Percentiles rank a stretch among this genome's conserved stretches.
These are phyloP conservation scores for Rhodosporidiobolus odoratus DNA, from an alignment of 768 basidiomycete species.

Conservation along the genomic window DNA sequence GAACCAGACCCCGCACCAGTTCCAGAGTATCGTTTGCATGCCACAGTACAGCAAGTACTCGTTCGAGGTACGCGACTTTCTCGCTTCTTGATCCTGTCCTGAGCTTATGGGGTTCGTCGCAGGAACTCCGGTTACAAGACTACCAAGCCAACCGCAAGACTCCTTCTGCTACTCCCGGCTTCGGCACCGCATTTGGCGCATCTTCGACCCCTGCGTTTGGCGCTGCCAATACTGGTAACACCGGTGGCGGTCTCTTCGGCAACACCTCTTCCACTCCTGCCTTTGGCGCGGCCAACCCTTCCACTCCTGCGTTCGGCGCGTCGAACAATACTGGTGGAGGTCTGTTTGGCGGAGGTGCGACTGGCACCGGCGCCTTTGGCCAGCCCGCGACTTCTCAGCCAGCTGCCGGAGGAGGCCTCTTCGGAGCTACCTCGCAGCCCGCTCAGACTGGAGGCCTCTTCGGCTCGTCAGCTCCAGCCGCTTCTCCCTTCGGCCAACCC, in stretches of 20 bases:
- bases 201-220: slow-evolving; percentile 28
- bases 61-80: slow-evolving; percentile 59
- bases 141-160: slow-evolving; percentile 67
- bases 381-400: slow-evolving; percentile 32
- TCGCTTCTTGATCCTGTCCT: slow-evolving; percentile 1
- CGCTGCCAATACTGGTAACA: slow-evolving; percentile 1
- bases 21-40: slow-evolving; percentile 76
- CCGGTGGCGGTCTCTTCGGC: slow-evolving; percentile 43
- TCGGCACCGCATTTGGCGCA: slow-evolving; percentile 36
- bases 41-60: slow-evolving; percentile 71
- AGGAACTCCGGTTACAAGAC: slow-evolving; percentile 74
- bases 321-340: slow-evolving; percentile 29
- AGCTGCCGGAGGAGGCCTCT: slow-evolving; percentile 16
- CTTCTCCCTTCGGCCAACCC: slow-evolving; percentile 27
- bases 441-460: slow-evolving; percentile 27
- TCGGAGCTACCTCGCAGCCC: slow-evolving; percentile 22
- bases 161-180: slow-evolving; percentile 46
- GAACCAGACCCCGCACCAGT: slow-evolving; percentile 53
- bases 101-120: slow-evolving; percentile 21
- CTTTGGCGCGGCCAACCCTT: neutral
- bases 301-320: slow-evolving; percentile 17
- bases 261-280: slow-evolving; percentile 35
- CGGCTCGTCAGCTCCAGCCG: slow-evolving; percentile 1
- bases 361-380: slow-evolving; percentile 16
- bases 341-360: slow-evolving; percentile 40